phyloP scores from a whole-genome alignment of 2,329 filamentous ascomycete genomes.

The Tolypocladium cylindrosporum region DNA sequence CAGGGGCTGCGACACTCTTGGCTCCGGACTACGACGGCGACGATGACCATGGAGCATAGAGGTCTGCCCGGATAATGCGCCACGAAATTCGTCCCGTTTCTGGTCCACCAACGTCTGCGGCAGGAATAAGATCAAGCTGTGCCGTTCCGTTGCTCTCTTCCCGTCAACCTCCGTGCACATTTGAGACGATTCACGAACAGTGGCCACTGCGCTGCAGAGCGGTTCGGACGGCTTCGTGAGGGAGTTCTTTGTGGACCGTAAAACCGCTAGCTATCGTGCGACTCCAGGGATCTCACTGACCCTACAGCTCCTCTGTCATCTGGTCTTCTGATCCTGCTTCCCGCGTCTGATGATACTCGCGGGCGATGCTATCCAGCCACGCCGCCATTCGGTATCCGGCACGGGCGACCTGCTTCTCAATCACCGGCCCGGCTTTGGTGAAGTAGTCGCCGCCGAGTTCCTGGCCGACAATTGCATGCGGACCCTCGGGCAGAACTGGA shows the following conservation, averaged over 20 bases:
- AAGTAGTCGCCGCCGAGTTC: conserved; percentile 57
- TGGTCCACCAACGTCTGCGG: background rate
- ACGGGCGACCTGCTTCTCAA: conserved; percentile 57
- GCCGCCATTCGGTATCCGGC: conserved; percentile 59
- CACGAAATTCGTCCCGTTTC: background rate
- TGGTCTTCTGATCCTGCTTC: conserved; percentile 12
- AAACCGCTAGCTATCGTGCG: background rate
- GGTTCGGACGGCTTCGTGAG: background rate
- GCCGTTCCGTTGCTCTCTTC: background rate
- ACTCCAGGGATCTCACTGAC: background rate
- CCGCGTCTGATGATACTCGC: conserved; percentile 18
- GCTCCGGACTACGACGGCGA: background rate
- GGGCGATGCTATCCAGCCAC: conserved; percentile 55
- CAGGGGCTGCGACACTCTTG: background rate
- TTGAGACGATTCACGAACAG: background rate
- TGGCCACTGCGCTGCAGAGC: background rate
- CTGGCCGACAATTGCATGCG: conserved; percentile 43
- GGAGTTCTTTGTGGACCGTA: background rate
- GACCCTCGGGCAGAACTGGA: conserved; percentile 51
- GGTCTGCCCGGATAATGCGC: background rate
- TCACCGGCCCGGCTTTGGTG: conserved; percentile 49
- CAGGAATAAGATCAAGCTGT: background rate
- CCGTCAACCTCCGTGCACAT: background rate
- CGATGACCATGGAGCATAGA: background rate
- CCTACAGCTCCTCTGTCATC: conserved; percentile 18